Evolutionary conservation across 495 filamentous ascomycete species (phyloP).

Genomic region (Aspergillus conjunctus): DNA sequence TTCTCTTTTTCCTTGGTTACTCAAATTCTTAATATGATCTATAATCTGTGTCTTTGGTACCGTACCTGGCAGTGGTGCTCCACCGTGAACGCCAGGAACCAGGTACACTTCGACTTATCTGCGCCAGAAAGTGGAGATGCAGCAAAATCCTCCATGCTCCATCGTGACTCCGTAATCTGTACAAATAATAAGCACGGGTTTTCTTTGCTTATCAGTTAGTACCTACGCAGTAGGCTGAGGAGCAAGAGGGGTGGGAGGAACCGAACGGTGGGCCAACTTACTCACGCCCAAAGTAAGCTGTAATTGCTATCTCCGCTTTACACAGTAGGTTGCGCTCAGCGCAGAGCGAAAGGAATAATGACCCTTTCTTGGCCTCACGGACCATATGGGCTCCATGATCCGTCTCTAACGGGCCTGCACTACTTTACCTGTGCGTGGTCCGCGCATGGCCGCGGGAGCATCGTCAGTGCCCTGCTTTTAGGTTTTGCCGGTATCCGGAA

Average conservation of each 20-base stretch:
- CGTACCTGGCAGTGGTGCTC: background rate
- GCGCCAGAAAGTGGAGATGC: background rate
- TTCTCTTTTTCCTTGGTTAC: background rate
- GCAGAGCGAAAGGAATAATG: background rate
- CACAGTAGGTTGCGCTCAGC: background rate
- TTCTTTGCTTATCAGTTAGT: background rate
- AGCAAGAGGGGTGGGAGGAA: background rate
- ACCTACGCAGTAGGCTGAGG: background rate
- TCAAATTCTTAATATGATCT: background rate
- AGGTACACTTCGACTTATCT: background rate
- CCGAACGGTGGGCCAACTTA: constrained; percentile 17
- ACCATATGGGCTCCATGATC: constrained; percentile 2
- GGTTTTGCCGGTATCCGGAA: background rate
- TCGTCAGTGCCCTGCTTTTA: background rate
- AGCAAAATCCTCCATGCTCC: background rate
- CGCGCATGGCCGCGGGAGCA: background rate
- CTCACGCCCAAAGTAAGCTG: too few species aligned
- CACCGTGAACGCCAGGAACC: background rate
- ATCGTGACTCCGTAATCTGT: background rate
- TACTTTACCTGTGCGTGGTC: background rate
- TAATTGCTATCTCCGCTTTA: background rate
- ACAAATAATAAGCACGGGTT: background rate
- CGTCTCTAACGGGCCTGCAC: background rate
- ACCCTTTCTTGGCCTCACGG: background rate
- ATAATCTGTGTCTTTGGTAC: background rate